Base-by-base conservation (phyloP, 2,329 filamentous ascomycete genomes). In the Aureobasidium sp. region DNA sequence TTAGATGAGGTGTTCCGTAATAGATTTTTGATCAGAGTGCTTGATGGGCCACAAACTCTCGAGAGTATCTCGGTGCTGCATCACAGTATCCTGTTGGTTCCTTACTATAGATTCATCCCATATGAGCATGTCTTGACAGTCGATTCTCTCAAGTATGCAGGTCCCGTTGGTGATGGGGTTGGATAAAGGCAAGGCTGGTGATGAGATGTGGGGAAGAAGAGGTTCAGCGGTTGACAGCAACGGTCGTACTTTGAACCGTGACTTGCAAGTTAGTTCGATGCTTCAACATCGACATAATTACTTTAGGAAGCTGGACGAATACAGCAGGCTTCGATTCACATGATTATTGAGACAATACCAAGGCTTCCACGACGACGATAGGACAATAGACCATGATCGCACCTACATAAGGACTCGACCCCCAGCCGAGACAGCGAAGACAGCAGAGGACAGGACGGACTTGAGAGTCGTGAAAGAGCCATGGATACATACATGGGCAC, bases 401-500 rank as follows among this genome's bases (percentile, higher is more conserved):
- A 9, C 36, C 26, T 52, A 27, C 41, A 61, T 46, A 37, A 61
- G 10, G 34, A 42, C 15, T 34, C 29, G 32, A 61, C 36, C 32
- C 51, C 7, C 23, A 26, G 46, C 13, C 15, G 51, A 55, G 51
- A 47, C 34, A 32, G 57, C 13, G 27, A 29, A 52, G 47, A 61
- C 47, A 26, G 47, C 13, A 41, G 36, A 27, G 23, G 34, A 41
- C 12, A 44, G 17, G 39, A 26, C 27, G 29, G 46, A 50, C 44
- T 58, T 42, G n/a, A 13, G 41, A 29, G 29, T 42, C 37, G 27
- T 5, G 5, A 41, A 37, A 39, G 42, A 36, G 36, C 44, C 13
- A 63, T 58, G 61, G 61, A 63, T 20, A 59, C 34, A 27, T 50
- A 59, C n/a, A 62, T 53, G 58, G 48, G 72, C 64, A 72, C 72